Conservation (phyloP, 1,284 basidiomycete species). For the Papiliotrema nemorosa region DNA sequence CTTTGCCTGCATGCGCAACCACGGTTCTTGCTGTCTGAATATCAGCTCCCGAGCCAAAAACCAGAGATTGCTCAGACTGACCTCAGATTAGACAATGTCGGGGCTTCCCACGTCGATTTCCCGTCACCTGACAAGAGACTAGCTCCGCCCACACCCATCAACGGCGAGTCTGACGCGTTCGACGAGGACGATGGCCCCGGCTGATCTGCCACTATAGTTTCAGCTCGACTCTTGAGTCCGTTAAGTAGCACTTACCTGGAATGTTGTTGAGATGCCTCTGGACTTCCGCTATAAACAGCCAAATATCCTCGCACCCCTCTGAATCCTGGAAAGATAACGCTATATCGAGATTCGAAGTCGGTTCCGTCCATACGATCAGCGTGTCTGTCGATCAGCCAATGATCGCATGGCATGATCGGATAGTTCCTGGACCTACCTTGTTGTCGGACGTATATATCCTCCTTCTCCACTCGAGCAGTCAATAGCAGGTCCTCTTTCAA, state of each 20-base stretch:
- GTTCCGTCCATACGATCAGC: constrained; percentile 98
- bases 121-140: neutral
- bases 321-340: constrained; percentile 96
- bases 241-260: constrained; percentile 21
- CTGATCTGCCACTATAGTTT: constrained; percentile 7
- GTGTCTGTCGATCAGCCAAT: constrained; percentile 62
- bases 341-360: constrained; percentile 80
- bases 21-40: constrained; percentile 39
- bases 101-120: constrained; percentile 31
- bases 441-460: constrained; percentile 86
- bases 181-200: constrained; percentile 39
- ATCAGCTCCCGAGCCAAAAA: neutral
- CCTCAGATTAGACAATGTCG: constrained; percentile 41
- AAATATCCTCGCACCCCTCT: constrained; percentile 93
- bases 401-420: neutral
- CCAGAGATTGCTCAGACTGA: constrained; percentile 6
- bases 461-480: constrained; percentile 49
- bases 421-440: constrained; percentile 76
- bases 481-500: constrained; percentile 41
- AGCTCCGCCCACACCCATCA: constrained; percentile 19
- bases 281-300: constrained; percentile 96
- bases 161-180: constrained; percentile 31
- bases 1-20: constrained; percentile 42
- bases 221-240: neutral
- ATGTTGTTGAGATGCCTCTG: constrained; percentile 55